Percentiles rank a stretch among this genome's conserved stretches.
These are phyloP conservation scores for Dacryopinax primogenitus DNA, from an alignment of 768 basidiomycete species.

Conservation along the genomic window DNA sequence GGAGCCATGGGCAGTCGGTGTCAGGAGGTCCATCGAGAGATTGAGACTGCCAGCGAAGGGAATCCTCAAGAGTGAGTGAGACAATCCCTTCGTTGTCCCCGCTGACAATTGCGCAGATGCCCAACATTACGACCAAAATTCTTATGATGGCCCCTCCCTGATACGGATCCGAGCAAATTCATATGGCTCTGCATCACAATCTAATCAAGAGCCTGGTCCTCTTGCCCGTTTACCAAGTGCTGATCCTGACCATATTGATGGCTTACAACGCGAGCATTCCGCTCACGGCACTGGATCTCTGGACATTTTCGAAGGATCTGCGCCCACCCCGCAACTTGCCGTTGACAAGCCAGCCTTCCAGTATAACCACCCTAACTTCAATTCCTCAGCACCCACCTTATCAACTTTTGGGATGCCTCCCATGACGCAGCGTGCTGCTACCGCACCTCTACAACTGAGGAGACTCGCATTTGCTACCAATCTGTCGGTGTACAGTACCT, in stretches of 20 bases:
- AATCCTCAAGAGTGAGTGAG: slow-evolving; percentile 71
- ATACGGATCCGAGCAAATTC: slow-evolving; percentile 59
- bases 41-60: slow-evolving; percentile 57
- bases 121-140: slow-evolving; percentile 51
- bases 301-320: slow-evolving; percentile 18
- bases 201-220: slow-evolving; percentile 52
- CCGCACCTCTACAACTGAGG: slow-evolving; percentile 43
- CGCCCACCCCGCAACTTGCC: slow-evolving; percentile 10
- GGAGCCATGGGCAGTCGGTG: slow-evolving; percentile 64
- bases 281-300: slow-evolving; percentile 19
- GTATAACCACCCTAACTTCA: slow-evolving; percentile 68
- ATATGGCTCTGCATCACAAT: slow-evolving; percentile 45
- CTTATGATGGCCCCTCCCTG: slow-evolving; percentile 35
- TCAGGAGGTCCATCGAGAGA: slow-evolving; percentile 62
- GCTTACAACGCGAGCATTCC: slow-evolving; percentile 41
- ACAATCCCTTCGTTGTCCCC: neutral
- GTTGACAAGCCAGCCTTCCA: slow-evolving; percentile 26
- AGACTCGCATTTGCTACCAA: slow-evolving; percentile 80
- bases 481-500: slow-evolving; percentile 94
- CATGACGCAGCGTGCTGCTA: slow-evolving; percentile 58
- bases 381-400: slow-evolving; percentile 82
- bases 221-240: slow-evolving; percentile 70
- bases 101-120: slow-evolving; percentile 40
- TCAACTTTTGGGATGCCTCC: slow-evolving; percentile 38
- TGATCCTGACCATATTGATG: slow-evolving; percentile 77